Evolutionary conservation across 2,329 filamentous ascomycete genomes (phyloP).

Genomic region (Fusarium annulatum): DNA sequence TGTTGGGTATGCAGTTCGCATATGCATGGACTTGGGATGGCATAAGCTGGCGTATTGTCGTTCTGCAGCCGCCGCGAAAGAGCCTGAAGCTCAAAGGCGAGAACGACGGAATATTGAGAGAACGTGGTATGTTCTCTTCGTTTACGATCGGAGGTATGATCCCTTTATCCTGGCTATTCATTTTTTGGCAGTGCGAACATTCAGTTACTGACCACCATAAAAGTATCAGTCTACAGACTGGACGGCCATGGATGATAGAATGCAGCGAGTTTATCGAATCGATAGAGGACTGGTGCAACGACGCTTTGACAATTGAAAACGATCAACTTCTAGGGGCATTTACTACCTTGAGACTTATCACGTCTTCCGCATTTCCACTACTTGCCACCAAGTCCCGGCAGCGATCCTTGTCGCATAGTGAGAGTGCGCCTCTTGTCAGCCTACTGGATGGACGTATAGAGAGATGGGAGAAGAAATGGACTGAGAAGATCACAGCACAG

Average conservation of each 20-base stretch:
- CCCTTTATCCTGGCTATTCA: too few species aligned
- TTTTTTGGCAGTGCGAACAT: fast-evolving
- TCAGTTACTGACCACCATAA: not conserved
- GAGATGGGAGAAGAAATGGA: not conserved
- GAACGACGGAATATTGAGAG: not conserved
- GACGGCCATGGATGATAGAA: not conserved
- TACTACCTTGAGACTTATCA: not conserved
- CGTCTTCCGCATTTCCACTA: not conserved
- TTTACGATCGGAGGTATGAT: not conserved
- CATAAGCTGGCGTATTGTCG: not conserved
- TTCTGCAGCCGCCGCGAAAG: fast-evolving
- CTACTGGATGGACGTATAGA: not conserved
- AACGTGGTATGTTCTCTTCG: not conserved
- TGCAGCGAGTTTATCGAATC: not conserved
- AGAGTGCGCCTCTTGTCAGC: not conserved
- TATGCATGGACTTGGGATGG: not conserved
- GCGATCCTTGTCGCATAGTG: fast-evolving
- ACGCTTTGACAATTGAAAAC: not conserved
- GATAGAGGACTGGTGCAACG: not conserved
- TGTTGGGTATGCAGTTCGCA: not conserved
- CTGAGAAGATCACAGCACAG: not conserved
- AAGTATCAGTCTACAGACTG: not conserved
- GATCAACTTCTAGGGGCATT: not conserved
- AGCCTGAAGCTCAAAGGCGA: not conserved
- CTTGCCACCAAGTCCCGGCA: not conserved